Evolutionary conservation across 805 yeast genomes (phyloP), one percentile per base, ranked within the genome.

Genomic region (Barnettozyma populi): DNA sequence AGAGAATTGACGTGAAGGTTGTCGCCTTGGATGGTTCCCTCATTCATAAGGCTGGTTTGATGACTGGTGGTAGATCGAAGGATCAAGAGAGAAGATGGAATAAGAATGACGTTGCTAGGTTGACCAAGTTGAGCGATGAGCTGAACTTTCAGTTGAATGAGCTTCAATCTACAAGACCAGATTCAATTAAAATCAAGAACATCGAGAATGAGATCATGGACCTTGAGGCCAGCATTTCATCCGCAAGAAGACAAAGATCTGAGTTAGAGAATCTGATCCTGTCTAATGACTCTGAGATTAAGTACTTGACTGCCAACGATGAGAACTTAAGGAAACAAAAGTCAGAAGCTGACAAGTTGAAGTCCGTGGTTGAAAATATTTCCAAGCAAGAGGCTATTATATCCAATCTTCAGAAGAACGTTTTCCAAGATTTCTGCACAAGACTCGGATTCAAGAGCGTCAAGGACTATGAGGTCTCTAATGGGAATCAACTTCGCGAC

Each of bases 21-120:
- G 95, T 90, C 2, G 79, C 96, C 0, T 58, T 88, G 13, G 89
- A 88, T 43, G 99, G 99, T 2, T 79, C 92, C 0, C 71, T 90
- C 27, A 86, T 94, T 41, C 89, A 88, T 60, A 81, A 80, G 57
- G 82, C 92, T 5, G 96, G 96, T 7, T 72, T 90, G 34, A 88
- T 94, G 95, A 85, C 97, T 8, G 97, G 97, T 63, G 97, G 97
- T 54, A 68, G 73, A 25, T 72, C 79, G 6, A 71, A 72, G n/a
- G 71, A 71, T 36, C 60, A 63, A 25, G 65, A 72, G n/a, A 71
- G 73, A 48, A 74, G 78, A 52, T 88, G 95, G 95, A 89, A 82
- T 62, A 88, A 84, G 58, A 75, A 78, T 38, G 86, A 83, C 55
- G 75, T 78, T 54, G 76, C 74, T 44, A 68, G 72, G 20, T 69